A percentile compares a stretch with the other conserved stretches of the same genome.
Conservation (phyloP, 805 yeast genomes). For the Scheffersomyces stipitis region DNA sequence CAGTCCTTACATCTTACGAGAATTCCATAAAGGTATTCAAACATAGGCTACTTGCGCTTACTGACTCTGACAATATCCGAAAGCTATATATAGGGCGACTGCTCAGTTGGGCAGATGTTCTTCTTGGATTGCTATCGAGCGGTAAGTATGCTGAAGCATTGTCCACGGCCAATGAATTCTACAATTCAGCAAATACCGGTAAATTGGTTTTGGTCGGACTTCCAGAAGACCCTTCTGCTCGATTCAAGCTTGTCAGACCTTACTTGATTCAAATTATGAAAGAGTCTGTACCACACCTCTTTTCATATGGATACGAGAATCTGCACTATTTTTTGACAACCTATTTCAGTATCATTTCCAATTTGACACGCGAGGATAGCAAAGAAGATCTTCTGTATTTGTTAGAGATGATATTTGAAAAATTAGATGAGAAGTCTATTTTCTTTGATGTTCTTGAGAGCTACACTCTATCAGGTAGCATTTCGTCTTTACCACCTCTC, state of each 20-base stretch:
- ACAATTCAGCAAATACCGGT: constrained; percentile 40
- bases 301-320: constrained; percentile 19
- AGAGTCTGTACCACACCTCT: constrained; percentile 48
- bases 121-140: constrained; percentile 46
- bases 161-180: constrained; percentile 53
- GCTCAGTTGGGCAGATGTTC: constrained; percentile 68
- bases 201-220: constrained; percentile 56
- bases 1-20: constrained; percentile 6
- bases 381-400: constrained; percentile 10
- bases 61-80: constrained; percentile 17
- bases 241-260: constrained; percentile 51
- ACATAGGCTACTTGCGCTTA: constrained; percentile 20
- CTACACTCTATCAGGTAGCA: constrained; percentile 46
- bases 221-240: constrained; percentile 43
- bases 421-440: constrained; percentile 23
- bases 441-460: constrained; percentile 57
- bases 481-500: constrained; percentile 57
- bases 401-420: constrained; percentile 25
- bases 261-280: constrained; percentile 58
- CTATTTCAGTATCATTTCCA: constrained; percentile 16
- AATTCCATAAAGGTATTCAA: constrained; percentile 22
- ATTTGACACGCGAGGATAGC: constrained; percentile 1
- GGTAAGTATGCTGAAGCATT: constrained; percentile 58
- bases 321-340: constrained; percentile 11
- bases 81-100: constrained; percentile 58